Evolutionary conservation across 208 protist species (phyloP), one percentile per base, ranked within the genome.

Genomic region (Trypanosoma boissoni): DNA sequence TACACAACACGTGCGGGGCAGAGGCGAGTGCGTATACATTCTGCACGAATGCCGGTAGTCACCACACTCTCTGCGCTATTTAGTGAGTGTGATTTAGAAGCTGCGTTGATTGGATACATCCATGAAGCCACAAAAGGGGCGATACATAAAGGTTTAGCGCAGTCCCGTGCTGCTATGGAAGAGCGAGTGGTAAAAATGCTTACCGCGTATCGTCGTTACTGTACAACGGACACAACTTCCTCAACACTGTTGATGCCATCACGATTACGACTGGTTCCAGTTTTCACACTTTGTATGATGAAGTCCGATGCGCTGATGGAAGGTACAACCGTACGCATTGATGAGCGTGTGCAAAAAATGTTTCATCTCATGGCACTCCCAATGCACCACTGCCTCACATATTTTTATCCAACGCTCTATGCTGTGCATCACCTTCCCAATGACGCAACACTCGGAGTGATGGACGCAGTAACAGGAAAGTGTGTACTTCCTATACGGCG

Each of bases 1-100:
- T 98, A 98, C 75, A 98, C 96, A 14, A 94, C 91, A 8, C 71
- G 78, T 58, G 72, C 50, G 10, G 96, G 96, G 21, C 64, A 86
- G 27, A 76, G 96, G 14, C 88, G 91, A 3, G 80, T 98, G 29
- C 91, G 96, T 16, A 81, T 97, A 36, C 82, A 93, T 39, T 97
- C 88, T 34, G 66, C 76, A 28, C 78, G 79, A 9, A 53, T 94
- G 59, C 74, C 69, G 20, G 72, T 88, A n/a, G 64, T 74, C 8
- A 69, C 61, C 24, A 75, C 73, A 24, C 46, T 88, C 20, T 69
- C 66, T 12, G 64, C 64, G 16, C 49, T 97, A 12, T 98, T 94
- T 74, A 58, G 68, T 18, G 74, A 78, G 29, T 46, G 74, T 10
- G 92, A 97, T 74, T 49, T 97, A 42, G 92, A 97, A 68, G 80